A percentile compares a stretch with the other conserved stretches of the same genome.
phyloP scores from a whole-genome alignment of 495 filamentous ascomycete genomes.

The Articulospora tetracladia region DNA sequence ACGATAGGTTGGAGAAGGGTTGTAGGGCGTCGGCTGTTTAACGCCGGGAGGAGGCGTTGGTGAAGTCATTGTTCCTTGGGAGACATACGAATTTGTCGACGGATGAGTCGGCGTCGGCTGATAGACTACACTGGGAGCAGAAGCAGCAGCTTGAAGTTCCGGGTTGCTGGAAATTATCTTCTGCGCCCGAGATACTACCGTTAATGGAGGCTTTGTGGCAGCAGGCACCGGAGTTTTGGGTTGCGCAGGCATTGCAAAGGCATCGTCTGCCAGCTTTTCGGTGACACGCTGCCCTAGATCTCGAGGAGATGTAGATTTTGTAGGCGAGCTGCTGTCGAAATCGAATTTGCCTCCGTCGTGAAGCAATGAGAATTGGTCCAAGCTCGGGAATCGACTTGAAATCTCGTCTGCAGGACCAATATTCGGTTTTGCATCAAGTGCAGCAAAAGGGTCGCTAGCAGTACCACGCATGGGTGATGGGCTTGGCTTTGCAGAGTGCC shows the following conservation, averaged over 20 bases:
- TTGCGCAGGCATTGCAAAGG: conserved; percentile 50
- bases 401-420: conserved; percentile 67
- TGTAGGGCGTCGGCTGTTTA: conserved; percentile 28
- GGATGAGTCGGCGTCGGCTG: conserved; percentile 49
- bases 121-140: conserved; percentile 45
- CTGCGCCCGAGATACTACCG: conserved; percentile 45
- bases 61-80: conserved; percentile 89
- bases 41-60: conserved; percentile 50
- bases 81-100: conserved; percentile 66
- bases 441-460: conserved; percentile 83
- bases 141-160: conserved; percentile 46
- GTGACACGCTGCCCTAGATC: conserved; percentile 73
- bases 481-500: conserved; percentile 52
- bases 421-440: conserved; percentile 64
- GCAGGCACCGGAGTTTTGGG: conserved; percentile 23
- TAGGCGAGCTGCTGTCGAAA: conserved; percentile 56
- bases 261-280: conserved; percentile 84
- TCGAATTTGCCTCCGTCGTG: conserved; percentile 88
- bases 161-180: conserved; percentile 50
- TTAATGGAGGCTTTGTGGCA: conserved; percentile 32
- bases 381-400: conserved; percentile 78
- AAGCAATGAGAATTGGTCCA: conserved; percentile 89
- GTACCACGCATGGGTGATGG: conserved; percentile 70
- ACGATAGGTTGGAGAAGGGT: conserved; percentile 53
- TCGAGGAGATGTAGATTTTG: conserved; percentile 47